Evolutionary conservation across 306 rosid genomes (phyloP).

Genomic region (Dalbergia cultrata): DNA sequence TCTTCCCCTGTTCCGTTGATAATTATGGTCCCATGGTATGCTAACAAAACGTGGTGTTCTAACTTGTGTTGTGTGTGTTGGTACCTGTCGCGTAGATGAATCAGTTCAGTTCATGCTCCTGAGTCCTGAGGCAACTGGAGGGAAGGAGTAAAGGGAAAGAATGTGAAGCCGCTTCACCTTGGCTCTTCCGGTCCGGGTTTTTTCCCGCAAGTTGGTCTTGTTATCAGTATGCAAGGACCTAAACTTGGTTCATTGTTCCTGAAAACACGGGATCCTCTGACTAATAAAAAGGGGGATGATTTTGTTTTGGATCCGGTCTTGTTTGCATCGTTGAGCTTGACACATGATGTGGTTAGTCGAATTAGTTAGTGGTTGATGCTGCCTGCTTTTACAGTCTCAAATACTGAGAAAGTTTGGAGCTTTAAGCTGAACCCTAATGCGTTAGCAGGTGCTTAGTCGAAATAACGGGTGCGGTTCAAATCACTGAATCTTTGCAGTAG

Average conservation of each 20-base stretch:
- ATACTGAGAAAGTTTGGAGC: neutral
- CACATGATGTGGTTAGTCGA: neutral
- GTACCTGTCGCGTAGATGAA: conserved; percentile 33
- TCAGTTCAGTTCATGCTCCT: conserved; percentile 4
- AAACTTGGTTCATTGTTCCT: neutral
- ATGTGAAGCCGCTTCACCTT: conserved; percentile 16
- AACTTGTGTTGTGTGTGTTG: neutral
- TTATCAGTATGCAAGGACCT: neutral
- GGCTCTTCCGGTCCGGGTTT: neutral
- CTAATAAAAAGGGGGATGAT: neutral
- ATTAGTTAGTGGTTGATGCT: neutral
- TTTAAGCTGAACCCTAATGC: neutral
- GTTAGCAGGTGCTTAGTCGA: too few species aligned
- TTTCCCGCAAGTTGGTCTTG: neutral
- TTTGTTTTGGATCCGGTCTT: neutral
- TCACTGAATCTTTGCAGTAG: neutral
- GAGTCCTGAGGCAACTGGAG: conserved; percentile 15
- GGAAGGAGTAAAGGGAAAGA: neutral
- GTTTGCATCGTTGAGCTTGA: neutral
- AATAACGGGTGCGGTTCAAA: neutral
- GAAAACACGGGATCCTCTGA: conserved; percentile 18
- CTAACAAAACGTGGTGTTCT: conserved; percentile 23
- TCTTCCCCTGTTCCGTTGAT: neutral
- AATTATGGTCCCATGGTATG: neutral
- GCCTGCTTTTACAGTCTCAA: neutral